Evolutionary conservation across 164 flowering plant species (phyloP).

Genomic region (Houttuynia cordata): DNA sequence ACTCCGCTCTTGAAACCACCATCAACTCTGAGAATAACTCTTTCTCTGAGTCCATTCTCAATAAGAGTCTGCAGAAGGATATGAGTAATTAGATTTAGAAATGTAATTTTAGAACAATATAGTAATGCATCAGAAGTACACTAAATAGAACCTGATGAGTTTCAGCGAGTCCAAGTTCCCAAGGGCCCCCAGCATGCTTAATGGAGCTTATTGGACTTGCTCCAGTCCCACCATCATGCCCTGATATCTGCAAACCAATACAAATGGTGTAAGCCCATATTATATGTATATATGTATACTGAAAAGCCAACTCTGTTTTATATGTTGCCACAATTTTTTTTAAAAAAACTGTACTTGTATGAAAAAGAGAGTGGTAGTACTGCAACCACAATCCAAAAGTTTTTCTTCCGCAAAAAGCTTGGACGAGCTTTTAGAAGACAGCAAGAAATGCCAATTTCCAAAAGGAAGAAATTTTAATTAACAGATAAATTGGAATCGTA

Average conservation of each 20-base stretch:
- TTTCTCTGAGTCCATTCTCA: conserved; percentile 91
- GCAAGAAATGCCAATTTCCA: too few relatives aligned
- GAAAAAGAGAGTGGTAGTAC: too few relatives aligned
- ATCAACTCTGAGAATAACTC: conserved; percentile 92
- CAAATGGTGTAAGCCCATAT: neutral
- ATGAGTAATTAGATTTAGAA: neutral
- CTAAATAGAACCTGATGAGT: conserved; percentile 72
- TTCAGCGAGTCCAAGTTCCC: conserved; percentile 99
- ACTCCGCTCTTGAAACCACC: conserved; percentile 97
- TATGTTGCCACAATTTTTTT: too few relatives aligned
- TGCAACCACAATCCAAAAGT: too few relatives aligned
- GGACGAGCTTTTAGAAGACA: too few relatives aligned
- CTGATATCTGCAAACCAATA: conserved; percentile 68
- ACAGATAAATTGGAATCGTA: too few relatives aligned
- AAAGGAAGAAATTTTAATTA: too few relatives aligned
- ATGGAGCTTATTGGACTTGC: conserved; percentile 96
- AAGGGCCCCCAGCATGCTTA: conserved; percentile 99
- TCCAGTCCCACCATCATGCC: conserved; percentile 99
- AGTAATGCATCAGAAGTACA: neutral
- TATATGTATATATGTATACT: too few relatives aligned
- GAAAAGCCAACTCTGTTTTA: neutral
- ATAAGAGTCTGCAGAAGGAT: conserved; percentile 63
- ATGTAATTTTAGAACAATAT: too few relatives aligned
- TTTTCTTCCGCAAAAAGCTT: too few relatives aligned
- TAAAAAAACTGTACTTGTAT: too few relatives aligned